Conservation (phyloP, 345 rosid genomes). For the Psidium friedrichsthalianum region DNA sequence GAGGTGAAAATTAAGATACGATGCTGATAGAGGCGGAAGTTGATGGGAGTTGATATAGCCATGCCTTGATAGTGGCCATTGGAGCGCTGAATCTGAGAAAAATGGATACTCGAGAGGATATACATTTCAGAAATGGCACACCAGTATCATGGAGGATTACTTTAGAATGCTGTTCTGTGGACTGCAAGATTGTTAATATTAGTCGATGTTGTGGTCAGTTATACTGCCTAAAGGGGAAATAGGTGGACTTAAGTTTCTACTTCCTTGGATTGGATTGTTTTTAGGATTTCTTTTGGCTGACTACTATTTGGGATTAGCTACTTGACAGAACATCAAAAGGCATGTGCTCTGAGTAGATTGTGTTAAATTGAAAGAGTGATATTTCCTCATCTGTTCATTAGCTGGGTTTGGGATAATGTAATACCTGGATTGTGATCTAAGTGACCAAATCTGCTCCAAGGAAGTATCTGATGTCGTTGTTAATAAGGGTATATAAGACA, state of each 20-base stretch:
- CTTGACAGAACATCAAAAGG: background rate
- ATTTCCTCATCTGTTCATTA: background rate
- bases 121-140: background rate
- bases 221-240: background rate
- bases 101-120: background rate
- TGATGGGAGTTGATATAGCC: background rate
- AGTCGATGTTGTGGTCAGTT: background rate
- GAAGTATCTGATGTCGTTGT: background rate
- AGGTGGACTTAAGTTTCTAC: background rate
- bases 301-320: background rate
- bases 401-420: background rate
- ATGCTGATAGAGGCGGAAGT: background rate
- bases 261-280: background rate
- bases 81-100: background rate
- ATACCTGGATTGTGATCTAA: background rate
- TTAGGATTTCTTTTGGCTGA: background rate
- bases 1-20: background rate
- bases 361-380: background rate
- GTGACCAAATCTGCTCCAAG: background rate
- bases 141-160: background rate
- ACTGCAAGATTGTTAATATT: background rate
- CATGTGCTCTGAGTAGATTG: background rate
- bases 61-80: background rate
- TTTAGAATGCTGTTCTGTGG: background rate
- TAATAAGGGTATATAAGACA: background rate